Evolutionary conservation across 2,329 filamentous ascomycete genomes (phyloP).

Genomic region (Dendrostoma leiphaemia): DNA sequence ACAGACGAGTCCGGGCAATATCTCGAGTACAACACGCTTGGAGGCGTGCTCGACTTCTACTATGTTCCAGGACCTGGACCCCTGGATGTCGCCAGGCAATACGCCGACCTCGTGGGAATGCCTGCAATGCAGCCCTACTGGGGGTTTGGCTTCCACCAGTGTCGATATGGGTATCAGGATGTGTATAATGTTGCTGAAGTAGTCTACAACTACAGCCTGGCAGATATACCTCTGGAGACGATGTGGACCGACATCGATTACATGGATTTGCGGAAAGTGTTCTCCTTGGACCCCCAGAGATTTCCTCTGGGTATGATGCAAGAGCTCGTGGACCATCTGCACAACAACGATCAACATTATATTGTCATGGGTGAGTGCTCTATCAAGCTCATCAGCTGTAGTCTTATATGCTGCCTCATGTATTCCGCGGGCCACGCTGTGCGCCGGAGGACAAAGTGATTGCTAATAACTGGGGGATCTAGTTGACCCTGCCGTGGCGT

Average conservation of each 20-base stretch:
- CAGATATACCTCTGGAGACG: slow-evolving; percentile 65
- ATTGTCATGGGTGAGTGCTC: slow-evolving; percentile 57
- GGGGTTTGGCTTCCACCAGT: slow-evolving; percentile 62
- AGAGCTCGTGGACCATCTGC: slow-evolving; percentile 64
- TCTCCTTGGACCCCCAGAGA: slow-evolving; percentile 62
- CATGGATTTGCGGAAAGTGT: slow-evolving; percentile 57
- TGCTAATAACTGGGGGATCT: slow-evolving; percentile 54
- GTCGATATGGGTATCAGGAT: slow-evolving; percentile 63
- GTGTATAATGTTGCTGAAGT: slow-evolving; percentile 65
- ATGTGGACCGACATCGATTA: slow-evolving; percentile 69
- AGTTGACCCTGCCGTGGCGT: slow-evolving; percentile 67
- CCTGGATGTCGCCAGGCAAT: slow-evolving; percentile 57
- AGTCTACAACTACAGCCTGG: slow-evolving; percentile 64
- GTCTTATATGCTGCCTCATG: too few species aligned
- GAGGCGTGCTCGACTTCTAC: slow-evolving; percentile 73
- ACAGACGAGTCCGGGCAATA: slow-evolving; percentile 59
- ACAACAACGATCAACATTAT: slow-evolving; percentile 66
- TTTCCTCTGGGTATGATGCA: slow-evolving; percentile 63
- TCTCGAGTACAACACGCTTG: slow-evolving; percentile 76
- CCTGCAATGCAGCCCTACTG: slow-evolving; percentile 65
- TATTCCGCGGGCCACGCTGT: too few species aligned
- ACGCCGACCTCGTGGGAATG: slow-evolving; percentile 53
- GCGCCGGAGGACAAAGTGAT: too few species aligned
- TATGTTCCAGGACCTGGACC: slow-evolving; percentile 60
- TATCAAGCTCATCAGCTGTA: too few species aligned